phyloP scores from a whole-genome alignment of 768 basidiomycete genomes.

The Boletellus sp. region DNA sequence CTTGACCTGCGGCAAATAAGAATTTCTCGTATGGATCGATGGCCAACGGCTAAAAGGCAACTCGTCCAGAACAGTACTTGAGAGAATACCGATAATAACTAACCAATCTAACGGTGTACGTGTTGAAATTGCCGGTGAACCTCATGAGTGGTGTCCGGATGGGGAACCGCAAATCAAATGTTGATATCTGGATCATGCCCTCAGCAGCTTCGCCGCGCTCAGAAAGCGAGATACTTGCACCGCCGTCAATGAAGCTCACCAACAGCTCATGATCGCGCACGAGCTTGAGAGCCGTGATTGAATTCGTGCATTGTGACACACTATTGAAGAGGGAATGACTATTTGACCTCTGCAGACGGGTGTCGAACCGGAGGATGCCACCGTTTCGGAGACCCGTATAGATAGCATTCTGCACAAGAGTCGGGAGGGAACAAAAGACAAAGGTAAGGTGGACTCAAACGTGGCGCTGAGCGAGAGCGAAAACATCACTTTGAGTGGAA shows the following conservation, averaged over 20 bases:
- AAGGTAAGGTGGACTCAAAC: slow-evolving; percentile 30
- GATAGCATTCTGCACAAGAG: slow-evolving; percentile 40
- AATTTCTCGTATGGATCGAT: slow-evolving; percentile 54
- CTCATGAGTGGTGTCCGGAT: slow-evolving; percentile 41
- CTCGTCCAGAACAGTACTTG: neutral
- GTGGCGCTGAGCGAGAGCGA: slow-evolving; percentile 51
- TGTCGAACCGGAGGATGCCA: slow-evolving; percentile 53
- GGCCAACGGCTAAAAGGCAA: slow-evolving; percentile 51
- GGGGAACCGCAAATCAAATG: slow-evolving; percentile 61
- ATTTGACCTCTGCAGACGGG: slow-evolving; percentile 38
- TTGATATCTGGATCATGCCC: slow-evolving; percentile 44
- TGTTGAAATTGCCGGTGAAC: slow-evolving; percentile 58
- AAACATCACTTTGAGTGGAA: slow-evolving; percentile 59
- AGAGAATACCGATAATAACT: slow-evolving; percentile 18
- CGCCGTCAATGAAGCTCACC: slow-evolving; percentile 55
- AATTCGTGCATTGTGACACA: slow-evolving; percentile 34
- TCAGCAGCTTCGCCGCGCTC: neutral
- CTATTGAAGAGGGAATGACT: slow-evolving; percentile 40
- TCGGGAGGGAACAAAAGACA: neutral
- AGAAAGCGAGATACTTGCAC: slow-evolving; percentile 38
- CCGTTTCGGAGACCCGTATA: slow-evolving; percentile 64
- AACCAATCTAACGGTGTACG: slow-evolving; percentile 49
- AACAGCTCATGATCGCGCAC: slow-evolving; percentile 52
- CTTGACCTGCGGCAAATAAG: slow-evolving; percentile 68
- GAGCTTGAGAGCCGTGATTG: slow-evolving; percentile 52